A percentile compares a stretch with the other conserved stretches of the same genome.
These are phyloP conservation scores for Paramyrothecium sp. DNA, from an alignment of 2,329 filamentous ascomycete genomes.

Conservation along the genomic window DNA sequence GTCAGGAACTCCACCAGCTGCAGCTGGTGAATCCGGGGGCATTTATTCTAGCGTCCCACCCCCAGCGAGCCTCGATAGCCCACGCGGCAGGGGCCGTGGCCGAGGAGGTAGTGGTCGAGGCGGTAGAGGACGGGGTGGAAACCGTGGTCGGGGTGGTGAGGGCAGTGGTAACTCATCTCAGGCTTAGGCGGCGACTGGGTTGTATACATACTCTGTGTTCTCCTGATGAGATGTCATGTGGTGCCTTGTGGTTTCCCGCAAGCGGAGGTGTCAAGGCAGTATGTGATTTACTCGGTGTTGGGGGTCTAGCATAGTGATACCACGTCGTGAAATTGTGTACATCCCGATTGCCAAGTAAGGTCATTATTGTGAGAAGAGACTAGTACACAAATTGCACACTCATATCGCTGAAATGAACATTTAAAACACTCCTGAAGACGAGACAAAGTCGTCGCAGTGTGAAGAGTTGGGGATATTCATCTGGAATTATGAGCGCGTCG, in stretches of 20 bases:
- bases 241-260: not conserved
- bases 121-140: conserved; percentile 34
- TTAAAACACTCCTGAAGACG: too few species aligned
- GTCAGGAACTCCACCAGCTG: conserved; percentile 14
- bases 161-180: conserved; percentile 16
- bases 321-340: not conserved
- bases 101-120: conserved; percentile 40
- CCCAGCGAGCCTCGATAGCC: conserved; percentile 52
- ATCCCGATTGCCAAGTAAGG: not conserved
- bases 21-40: conserved; percentile 16
- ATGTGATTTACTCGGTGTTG: not conserved
- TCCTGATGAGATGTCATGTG: not conserved
- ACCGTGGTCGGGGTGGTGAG: conserved; percentile 32
- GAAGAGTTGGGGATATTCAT: conserved; percentile 16
- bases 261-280: not conserved
- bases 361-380: too few species aligned
- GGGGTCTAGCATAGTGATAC: not conserved
- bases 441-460: not conserved
- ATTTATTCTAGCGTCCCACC: conserved; percentile 59
- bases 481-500: not conserved
- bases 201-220: not conserved
- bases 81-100: conserved; percentile 37
- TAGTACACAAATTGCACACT: too few species aligned
- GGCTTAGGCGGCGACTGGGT: conserved; percentile 13
- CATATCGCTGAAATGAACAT: too few species aligned